Evolutionary conservation across 805 yeast species (phyloP).

Genomic region (Pichia paraexigua): DNA sequence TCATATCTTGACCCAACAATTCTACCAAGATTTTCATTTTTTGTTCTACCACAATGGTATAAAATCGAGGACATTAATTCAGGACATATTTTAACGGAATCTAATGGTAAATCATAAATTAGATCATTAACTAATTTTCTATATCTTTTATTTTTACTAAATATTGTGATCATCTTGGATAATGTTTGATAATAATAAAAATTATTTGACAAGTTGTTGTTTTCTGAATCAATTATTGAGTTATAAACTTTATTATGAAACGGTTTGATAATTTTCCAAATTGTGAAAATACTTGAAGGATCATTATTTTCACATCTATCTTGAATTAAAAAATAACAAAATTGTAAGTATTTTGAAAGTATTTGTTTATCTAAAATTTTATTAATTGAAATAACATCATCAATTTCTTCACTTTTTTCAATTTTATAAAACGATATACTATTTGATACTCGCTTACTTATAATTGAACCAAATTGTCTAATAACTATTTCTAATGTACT

Average conservation of each 20-base stretch:
- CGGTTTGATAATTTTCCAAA: slow-evolving; percentile 24
- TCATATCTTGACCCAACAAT: slow-evolving; percentile 23
- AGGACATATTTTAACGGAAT: slow-evolving; percentile 28
- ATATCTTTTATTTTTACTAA: slow-evolving; percentile 26
- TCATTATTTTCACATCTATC: slow-evolving; percentile 20
- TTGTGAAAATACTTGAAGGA: slow-evolving; percentile 19
- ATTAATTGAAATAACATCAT: slow-evolving; percentile 5
- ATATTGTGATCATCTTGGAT: slow-evolving; percentile 20
- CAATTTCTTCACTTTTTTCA: background rate
- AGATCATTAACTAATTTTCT: slow-evolving; percentile 19
- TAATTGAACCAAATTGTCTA: slow-evolving; percentile 13
- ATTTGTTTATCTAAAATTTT: slow-evolving; percentile 13
- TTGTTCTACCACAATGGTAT: slow-evolving; percentile 23
- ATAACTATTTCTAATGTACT: slow-evolving; percentile 9
- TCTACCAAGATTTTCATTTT: slow-evolving; percentile 20
- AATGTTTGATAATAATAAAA: slow-evolving; percentile 25
- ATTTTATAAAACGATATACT: slow-evolving; percentile 9
- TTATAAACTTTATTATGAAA: slow-evolving; percentile 25
- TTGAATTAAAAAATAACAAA: slow-evolving; percentile 23
- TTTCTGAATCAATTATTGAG: slow-evolving; percentile 16
- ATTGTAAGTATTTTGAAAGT: slow-evolving; percentile 21
- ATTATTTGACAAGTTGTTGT: slow-evolving; percentile 23
- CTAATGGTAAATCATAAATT: slow-evolving; percentile 26
- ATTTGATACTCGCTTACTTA: slow-evolving; percentile 7
- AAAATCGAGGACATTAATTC: slow-evolving; percentile 27